These are phyloP conservation scores for Trichophaea hybrida DNA, from an alignment of 2,329 filamentous ascomycete genomes.

Conservation along the genomic window DNA sequence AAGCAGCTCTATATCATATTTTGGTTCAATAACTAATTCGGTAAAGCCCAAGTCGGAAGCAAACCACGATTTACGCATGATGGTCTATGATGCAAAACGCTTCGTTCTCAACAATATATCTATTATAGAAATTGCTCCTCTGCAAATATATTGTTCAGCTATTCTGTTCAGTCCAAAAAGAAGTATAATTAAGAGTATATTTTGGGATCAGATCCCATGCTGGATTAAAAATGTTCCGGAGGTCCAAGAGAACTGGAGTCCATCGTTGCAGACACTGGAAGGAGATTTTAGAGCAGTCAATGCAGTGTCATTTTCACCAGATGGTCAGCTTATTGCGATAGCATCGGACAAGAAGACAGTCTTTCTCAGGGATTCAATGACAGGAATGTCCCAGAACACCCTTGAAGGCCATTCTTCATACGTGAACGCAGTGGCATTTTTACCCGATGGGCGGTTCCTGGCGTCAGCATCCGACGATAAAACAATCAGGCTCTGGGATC, in stretches of 20 bases:
- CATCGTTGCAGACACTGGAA: constrained; percentile 68
- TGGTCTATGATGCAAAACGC: too few species aligned
- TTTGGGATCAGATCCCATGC: background rate
- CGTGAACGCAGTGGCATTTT: constrained; percentile 47
- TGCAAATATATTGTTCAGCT: too few species aligned
- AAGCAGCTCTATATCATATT: too few species aligned
- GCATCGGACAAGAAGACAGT: constrained; percentile 88
- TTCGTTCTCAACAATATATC: too few species aligned
- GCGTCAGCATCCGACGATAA: constrained; percentile 84
- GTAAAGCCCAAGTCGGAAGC: too few species aligned
- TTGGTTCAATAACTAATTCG: too few species aligned
- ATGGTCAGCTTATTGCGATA: constrained; percentile 41
- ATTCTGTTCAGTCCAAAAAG: too few species aligned
- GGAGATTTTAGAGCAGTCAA: background rate
- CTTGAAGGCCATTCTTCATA: constrained; percentile 16
- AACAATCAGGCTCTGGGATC: constrained; percentile 88
- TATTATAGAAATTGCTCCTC: too few species aligned
- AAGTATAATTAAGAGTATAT: background rate
- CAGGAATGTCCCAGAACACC: background rate
- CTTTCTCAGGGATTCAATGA: constrained; percentile 69
- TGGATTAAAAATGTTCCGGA: background rate
- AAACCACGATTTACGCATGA: too few species aligned
- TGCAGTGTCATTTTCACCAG: background rate
- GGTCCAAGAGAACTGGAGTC: background rate
- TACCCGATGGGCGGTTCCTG: constrained; percentile 71